phyloP scores from a whole-genome alignment of 345 rosid species.

The Populus euphratica region DNA sequence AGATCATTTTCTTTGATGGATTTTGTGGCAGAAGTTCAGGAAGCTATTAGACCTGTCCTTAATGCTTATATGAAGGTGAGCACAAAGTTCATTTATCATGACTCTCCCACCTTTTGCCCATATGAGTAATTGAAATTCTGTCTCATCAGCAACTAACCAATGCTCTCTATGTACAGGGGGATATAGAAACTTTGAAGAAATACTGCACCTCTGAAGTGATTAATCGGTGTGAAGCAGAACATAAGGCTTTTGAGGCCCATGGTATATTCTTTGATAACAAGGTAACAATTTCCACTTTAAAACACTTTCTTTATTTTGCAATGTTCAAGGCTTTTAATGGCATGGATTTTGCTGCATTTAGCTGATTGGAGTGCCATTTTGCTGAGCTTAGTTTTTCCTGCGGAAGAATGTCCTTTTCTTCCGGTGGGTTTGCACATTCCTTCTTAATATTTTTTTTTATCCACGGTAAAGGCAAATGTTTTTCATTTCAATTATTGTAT shows the following conservation, averaged over 20 bases:
- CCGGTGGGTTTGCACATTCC: not conserved
- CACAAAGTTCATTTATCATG: constrained; percentile 1
- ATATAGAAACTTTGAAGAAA: constrained; percentile 65
- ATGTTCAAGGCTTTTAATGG: not conserved
- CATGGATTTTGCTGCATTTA: not conserved
- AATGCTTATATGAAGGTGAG: constrained; percentile 72
- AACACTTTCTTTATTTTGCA: not conserved
- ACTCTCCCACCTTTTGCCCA: not conserved
- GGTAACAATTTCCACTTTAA: constrained; percentile 34
- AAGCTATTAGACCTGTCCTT: constrained; percentile 76
- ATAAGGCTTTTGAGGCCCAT: constrained; percentile 54
- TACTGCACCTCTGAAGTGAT: constrained; percentile 75
- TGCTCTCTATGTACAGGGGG: constrained; percentile 50
- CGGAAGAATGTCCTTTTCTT: not conserved
- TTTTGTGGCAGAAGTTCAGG: constrained; percentile 82
- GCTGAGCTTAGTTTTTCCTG: too few relatives aligned
- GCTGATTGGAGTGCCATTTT: not conserved
- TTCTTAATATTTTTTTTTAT: too few relatives aligned
- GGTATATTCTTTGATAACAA: constrained; percentile 73
- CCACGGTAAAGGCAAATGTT: not conserved
- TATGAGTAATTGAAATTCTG: not conserved
- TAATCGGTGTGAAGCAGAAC: constrained; percentile 76
- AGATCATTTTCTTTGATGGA: constrained; percentile 91
- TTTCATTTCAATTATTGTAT: not conserved
- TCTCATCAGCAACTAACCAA: not conserved